Conservation (phyloP, 768 basidiomycete species). For the Phaeotremella skinneri region DNA sequence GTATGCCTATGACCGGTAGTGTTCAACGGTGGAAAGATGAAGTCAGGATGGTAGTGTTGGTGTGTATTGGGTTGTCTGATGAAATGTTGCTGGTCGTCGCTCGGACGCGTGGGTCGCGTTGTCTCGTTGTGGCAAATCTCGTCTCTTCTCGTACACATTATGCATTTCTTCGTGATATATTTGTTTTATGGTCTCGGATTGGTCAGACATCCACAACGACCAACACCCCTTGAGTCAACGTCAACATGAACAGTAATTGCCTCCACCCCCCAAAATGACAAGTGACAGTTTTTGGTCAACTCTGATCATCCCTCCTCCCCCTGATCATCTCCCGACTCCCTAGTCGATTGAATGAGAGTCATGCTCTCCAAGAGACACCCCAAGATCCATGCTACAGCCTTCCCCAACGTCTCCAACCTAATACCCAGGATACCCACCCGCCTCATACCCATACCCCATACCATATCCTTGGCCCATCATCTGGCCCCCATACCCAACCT, state of each 20-base stretch:
- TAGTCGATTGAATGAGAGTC: too few species aligned
- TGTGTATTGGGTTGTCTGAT: neutral
- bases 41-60: neutral
- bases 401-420: neutral
- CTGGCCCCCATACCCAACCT: conserved; percentile 8
- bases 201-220: too few species aligned
- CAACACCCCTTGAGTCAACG: too few species aligned
- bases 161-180: neutral
- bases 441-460: conserved; percentile 23
- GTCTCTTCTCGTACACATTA: neutral
- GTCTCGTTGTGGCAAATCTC: neutral
- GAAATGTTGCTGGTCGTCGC: neutral
- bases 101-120: neutral
- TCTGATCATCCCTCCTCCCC: too few species aligned
- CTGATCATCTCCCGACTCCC: too few species aligned
- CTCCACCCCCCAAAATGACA: too few species aligned
- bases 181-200: neutral
- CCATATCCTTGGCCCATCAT: conserved; percentile 2
- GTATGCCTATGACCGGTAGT: neutral
- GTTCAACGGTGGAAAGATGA: neutral
- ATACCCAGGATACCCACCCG: conserved; percentile 13
- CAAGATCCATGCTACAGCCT: too few species aligned
- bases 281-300: too few species aligned
- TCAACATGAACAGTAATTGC: too few species aligned
- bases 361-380: neutral